Evolutionary conservation across 1,139 yeast genomes (phyloP).

Genomic region (Scheffersomyces insectosa): DNA sequence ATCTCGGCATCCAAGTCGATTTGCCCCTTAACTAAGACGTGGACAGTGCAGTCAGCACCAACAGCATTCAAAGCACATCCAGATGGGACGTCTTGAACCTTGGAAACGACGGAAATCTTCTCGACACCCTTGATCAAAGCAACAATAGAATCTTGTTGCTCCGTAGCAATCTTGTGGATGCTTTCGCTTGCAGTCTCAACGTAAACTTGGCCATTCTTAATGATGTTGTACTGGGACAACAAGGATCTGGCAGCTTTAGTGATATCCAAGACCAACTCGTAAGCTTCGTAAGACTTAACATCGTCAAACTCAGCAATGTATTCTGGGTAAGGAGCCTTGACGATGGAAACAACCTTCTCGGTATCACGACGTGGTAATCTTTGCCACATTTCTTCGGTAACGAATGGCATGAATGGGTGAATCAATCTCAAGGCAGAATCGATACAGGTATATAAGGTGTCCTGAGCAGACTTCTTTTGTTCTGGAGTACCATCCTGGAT

Average conservation of each 20-base stretch:
- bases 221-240: constrained; percentile 83
- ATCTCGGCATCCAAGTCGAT: constrained; percentile 92
- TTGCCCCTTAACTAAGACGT: constrained; percentile 89
- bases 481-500: constrained; percentile 86
- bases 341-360: constrained; percentile 71
- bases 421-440: constrained; percentile 90
- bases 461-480: constrained; percentile 87
- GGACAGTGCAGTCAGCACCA: constrained; percentile 80
- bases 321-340: constrained; percentile 76
- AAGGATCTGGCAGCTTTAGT: constrained; percentile 92
- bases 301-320: constrained; percentile 63
- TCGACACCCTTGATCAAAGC: constrained; percentile 91
- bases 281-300: constrained; percentile 64
- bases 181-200: constrained; percentile 64
- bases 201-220: constrained; percentile 82
- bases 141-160: constrained; percentile 81
- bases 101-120: constrained; percentile 60
- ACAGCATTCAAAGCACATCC: constrained; percentile 90
- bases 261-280: constrained; percentile 80
- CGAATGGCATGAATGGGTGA: constrained; percentile 97
- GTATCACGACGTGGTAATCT: constrained; percentile 86
- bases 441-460: constrained; percentile 88
- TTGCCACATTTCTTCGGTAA: constrained; percentile 99
- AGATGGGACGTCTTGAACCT: constrained; percentile 61
- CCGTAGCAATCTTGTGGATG: constrained; percentile 52